These are phyloP conservation scores for Cichorium intybus DNA, from an alignment of 140 eudicot genomes.

Conservation along the genomic window DNA sequence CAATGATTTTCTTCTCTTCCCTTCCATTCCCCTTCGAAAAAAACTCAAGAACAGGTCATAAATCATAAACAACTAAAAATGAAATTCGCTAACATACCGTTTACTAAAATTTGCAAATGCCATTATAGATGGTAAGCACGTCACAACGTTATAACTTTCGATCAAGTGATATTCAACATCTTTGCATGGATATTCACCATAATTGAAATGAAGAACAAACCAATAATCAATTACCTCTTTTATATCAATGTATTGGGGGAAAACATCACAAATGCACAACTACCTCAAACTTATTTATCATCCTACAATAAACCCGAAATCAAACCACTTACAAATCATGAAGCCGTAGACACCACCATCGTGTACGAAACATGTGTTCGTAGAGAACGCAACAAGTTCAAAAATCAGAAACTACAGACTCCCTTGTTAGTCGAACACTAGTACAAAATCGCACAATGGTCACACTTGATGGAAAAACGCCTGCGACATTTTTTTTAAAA, in stretches of 20 bases:
- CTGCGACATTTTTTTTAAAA: no score
- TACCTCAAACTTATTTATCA: background rate
- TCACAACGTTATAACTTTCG: background rate
- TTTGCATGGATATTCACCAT: background rate
- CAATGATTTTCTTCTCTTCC: no score
- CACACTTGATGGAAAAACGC: no score
- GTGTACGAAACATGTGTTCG: slow-evolving; percentile 7
- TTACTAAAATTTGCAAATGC: background rate
- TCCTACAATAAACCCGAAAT: slow-evolving; percentile 2
- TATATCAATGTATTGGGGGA: background rate
- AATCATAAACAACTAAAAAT: slow-evolving; percentile 3
- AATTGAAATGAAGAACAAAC: background rate
- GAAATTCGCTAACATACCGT: slow-evolving; percentile 1
- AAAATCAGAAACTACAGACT: background rate
- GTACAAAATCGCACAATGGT: no score
- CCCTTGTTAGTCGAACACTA: slow-evolving; percentile 1
- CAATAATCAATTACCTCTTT: background rate
- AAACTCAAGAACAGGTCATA: no score
- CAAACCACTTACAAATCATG: slow-evolving; percentile 25
- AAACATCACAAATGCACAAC: slow-evolving; percentile 3
- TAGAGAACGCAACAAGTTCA: background rate
- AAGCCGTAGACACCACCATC: slow-evolving; percentile 5
- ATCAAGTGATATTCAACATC: slow-evolving; percentile 10
- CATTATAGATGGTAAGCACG: background rate
- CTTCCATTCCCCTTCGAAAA: no score